phyloP scores from a whole-genome alignment of 345 rosid species.

The Anacardium occidentale region DNA sequence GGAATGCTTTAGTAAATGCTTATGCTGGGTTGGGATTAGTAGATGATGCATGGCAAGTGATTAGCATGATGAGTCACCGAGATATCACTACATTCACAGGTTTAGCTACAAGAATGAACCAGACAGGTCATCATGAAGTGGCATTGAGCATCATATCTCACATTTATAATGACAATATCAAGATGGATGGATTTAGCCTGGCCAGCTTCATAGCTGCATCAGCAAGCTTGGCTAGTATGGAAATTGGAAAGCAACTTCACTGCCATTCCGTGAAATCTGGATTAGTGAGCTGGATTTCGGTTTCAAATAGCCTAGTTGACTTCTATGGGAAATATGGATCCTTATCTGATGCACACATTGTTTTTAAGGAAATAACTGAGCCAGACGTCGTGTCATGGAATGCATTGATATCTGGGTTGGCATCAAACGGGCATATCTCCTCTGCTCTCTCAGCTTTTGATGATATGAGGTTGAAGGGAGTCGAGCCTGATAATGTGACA shows the following conservation, averaged over 20 bases:
- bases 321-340: conserved; percentile 56
- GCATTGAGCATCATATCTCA: conserved; percentile 41
- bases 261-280: conserved; percentile 59
- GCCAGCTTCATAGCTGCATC: conserved; percentile 66
- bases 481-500: conserved; percentile 52
- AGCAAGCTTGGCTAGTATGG: conserved; percentile 41
- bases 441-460: conserved; percentile 63
- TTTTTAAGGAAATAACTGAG: conserved; percentile 43
- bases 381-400: conserved; percentile 78
- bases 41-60: conserved; percentile 47
- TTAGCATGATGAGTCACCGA: conserved; percentile 41
- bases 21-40: conserved; percentile 48
- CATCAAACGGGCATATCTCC: conserved; percentile 46
- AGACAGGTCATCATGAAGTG: conserved; percentile 42
- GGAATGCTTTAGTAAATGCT: conserved; percentile 63
- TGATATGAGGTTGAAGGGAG: conserved; percentile 62
- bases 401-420: conserved; percentile 55
- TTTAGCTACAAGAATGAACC: conserved; percentile 65
- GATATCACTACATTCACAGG: conserved; percentile 61
- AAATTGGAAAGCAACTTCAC: conserved; percentile 66
- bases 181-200: conserved; percentile 54
- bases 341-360: conserved; percentile 36
- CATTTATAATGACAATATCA: conserved; percentile 42
- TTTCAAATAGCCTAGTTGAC: conserved; percentile 51
- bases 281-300: conserved; percentile 38